Conservation (phyloP, 1,284 basidiomycete genomes). For the Chondrostereum purpureum region DNA sequence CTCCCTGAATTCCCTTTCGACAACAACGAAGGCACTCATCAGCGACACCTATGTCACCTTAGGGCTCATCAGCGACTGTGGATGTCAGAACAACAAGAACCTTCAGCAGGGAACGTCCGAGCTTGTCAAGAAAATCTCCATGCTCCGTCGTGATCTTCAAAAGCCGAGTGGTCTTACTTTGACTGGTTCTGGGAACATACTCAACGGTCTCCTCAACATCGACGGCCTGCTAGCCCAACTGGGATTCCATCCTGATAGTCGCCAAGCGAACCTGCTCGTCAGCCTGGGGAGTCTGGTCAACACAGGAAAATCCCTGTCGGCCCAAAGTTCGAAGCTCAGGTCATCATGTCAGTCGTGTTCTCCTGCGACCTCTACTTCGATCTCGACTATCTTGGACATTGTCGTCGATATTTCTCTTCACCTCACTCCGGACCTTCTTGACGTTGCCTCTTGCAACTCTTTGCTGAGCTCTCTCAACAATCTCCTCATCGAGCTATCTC, state of each 20-base stretch:
- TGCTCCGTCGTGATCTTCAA: background rate
- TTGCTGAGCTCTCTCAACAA: background rate
- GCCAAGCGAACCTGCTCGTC: background rate
- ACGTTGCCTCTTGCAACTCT: background rate
- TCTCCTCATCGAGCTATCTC: background rate
- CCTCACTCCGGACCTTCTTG: background rate
- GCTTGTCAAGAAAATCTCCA: no score
- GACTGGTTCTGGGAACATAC: background rate
- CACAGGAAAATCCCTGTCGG: no score
- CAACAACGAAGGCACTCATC: background rate
- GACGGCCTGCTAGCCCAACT: no score
- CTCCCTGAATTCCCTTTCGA: background rate
- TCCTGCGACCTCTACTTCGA: no score
- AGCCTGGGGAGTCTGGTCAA: no score
- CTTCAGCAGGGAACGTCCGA: no score
- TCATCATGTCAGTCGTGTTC: no score
- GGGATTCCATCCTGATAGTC: no score
- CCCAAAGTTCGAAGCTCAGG: no score
- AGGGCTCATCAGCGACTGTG: background rate
- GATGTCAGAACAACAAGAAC: background rate
- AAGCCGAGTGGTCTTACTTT: background rate
- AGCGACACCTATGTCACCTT: background rate
- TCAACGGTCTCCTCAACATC: background rate
- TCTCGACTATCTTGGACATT: background rate
- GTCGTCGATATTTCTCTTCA: background rate